phyloP scores from a whole-genome alignment of 2,329 filamentous ascomycete species.

The Monilinia aucupariae region DNA sequence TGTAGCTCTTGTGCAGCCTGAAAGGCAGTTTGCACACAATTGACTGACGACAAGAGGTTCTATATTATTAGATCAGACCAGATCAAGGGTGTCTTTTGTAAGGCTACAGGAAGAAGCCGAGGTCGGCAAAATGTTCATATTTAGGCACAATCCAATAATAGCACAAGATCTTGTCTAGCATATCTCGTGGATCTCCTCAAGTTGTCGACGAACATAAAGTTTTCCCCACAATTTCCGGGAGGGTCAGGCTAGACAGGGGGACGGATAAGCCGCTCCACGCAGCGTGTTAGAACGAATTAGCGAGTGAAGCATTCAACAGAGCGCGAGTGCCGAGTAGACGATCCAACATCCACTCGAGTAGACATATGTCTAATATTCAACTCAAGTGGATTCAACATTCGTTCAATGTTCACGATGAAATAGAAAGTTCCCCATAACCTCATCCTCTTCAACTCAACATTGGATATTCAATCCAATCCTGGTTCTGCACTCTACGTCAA shows the following conservation, averaged over 20 bases:
- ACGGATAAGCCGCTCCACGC: not conserved
- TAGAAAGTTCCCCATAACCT: not conserved
- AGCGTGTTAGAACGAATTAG: no score
- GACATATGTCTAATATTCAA: no score
- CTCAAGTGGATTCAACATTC: no score
- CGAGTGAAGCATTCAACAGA: no score
- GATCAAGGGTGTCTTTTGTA: conserved; percentile 2
- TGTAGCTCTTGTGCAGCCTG: not conserved
- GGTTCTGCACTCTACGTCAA: no score
- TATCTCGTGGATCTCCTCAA: not conserved
- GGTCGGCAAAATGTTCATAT: conserved; percentile 5
- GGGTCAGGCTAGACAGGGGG: conserved; percentile 4
- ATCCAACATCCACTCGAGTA: no score
- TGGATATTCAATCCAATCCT: no score
- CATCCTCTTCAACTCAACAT: no score
- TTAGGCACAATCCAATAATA: conserved; percentile 5
- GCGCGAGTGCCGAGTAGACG: no score
- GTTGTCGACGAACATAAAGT: not conserved
- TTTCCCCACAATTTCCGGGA: conserved; percentile 13
- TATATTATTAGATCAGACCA: not conserved
- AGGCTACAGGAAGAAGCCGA: not conserved
- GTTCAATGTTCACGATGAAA: not conserved
- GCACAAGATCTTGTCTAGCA: not conserved
- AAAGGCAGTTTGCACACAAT: not conserved
- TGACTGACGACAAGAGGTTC: not conserved